Evolutionary conservation across 257 asterid genomes (phyloP), one percentile per base, ranked within the genome.

Genomic region (Henckelia pumila): DNA sequence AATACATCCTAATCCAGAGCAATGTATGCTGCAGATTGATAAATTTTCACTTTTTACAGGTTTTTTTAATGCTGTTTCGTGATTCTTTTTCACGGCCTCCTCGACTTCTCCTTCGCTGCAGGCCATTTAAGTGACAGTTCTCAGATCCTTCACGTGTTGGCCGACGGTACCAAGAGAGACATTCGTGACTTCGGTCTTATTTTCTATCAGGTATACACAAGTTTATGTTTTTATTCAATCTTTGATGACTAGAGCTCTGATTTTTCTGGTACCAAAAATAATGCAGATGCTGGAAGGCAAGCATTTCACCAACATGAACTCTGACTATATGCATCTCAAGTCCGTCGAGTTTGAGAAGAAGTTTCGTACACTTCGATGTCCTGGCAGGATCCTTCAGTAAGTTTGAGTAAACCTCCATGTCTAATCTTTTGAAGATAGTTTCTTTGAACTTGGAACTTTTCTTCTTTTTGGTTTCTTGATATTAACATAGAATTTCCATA

Each of bases 371-470:
- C 76, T 78, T 55, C 79, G 82, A 32, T 78, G 77, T 61, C 87
- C 88, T 3, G 79, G 82, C 61, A 69, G 88, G 75, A 77, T 85
- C 33, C 74, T 73, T 56, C 72, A 85, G 91, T 85, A 78, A 78
- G 88, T 78, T 24, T 17, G 52, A 44, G 19, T 13, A 44, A 44
- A 44, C 13, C 52, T 44, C 13, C 30, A 58, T 11, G 13, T 23
- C 63, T 9, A 7, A 58, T 30, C 33, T 20, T 64, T 10, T 8
- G 40, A 37, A n/a, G 3, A 67, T 65, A 6, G 2, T 29, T 53
- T 25, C 7, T 20, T 21, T 25, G 30, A 21, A 13, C 63, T 59
- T 17, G 8, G 40, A 33, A 24, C 22, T 30, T 33, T 26, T 56
- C 63, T 67, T 67, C 55, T 35, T 56, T n/a, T 23, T 13, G 11